Percentiles rank a stretch among this genome's conserved stretches.
phyloP scores from a whole-genome alignment of 2,329 filamentous ascomycete genomes.

The Fusarium agapanthi region DNA sequence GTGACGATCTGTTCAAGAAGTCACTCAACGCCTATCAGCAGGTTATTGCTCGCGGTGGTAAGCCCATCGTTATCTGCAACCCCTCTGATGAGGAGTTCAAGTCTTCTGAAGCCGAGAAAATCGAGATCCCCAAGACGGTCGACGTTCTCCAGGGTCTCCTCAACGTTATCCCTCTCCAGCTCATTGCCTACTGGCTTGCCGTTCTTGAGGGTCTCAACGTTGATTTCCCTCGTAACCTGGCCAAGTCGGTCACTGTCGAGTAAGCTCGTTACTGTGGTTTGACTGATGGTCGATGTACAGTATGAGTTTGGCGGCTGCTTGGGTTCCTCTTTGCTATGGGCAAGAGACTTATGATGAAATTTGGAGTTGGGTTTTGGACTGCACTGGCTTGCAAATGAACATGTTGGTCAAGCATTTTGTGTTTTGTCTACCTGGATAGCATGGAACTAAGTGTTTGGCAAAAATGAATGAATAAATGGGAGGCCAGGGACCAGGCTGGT shows the following conservation, averaged over 20 bases:
- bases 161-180: constrained; percentile 96
- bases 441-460: constrained; percentile 31
- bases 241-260: constrained; percentile 99
- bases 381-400: constrained; percentile 38
- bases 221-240: constrained; percentile 97
- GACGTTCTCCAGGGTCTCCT: constrained; percentile 95
- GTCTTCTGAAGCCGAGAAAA: constrained; percentile 88
- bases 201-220: constrained; percentile 96
- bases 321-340: constrained; percentile 29
- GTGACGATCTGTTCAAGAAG: constrained; percentile 96
- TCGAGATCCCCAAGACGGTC: constrained; percentile 95
- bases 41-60: constrained; percentile 94
- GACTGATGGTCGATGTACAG: constrained; percentile 27
- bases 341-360: constrained; percentile 39
- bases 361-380: constrained; percentile 44
- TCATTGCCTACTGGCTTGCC: constrained; percentile 99
- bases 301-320: constrained; percentile 32
- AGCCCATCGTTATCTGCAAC: constrained; percentile 99
- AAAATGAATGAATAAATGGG: constrained; percentile 36
- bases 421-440: constrained; percentile 38
- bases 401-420: constrained; percentile 33
- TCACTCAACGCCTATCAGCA: constrained; percentile 99
- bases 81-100: constrained; percentile 88
- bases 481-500: constrained; percentile 35
- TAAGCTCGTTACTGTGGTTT: constrained; percentile 58